Percentiles rank a stretch among this genome's conserved stretches.
phyloP scores from a whole-genome alignment of 257 asterid genomes.

The Rubia yunnanensis region DNA sequence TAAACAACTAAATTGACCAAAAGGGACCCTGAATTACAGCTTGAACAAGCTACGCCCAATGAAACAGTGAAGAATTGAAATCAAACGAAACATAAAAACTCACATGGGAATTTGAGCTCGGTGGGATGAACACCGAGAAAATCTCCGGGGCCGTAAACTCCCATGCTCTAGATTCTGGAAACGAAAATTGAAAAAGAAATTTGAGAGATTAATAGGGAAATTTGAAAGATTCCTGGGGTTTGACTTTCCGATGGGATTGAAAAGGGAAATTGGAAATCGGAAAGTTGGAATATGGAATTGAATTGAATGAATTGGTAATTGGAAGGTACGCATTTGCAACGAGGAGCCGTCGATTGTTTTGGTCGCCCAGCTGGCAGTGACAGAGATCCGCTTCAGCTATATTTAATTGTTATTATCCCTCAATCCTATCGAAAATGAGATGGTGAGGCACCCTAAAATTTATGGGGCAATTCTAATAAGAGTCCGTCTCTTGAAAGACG shows the following conservation, averaged over 20 bases:
- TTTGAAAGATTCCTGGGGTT: neutral
- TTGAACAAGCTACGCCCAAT: neutral
- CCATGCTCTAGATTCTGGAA: conserved; percentile 21
- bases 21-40: neutral
- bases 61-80: neutral
- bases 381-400: neutral
- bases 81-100: conserved; percentile 13
- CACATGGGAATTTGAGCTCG: conserved; percentile 72
- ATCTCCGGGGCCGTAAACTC: conserved; percentile 47
- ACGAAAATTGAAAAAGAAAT: neutral
- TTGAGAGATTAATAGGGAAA: neutral
- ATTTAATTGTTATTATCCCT: neutral
- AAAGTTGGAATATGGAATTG: too few relatives aligned
- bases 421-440: neutral
- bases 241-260: neutral
- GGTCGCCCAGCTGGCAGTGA: conserved; percentile 1
- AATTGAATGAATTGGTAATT: too few relatives aligned
- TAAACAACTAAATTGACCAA: neutral
- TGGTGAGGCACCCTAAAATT: too few relatives aligned
- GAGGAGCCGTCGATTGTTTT: neutral
- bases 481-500: too few relatives aligned
- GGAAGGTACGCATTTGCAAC: neutral
- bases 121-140: conserved; percentile 62
- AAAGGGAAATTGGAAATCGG: neutral
- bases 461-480: too few relatives aligned